These are phyloP conservation scores for Cladosporium sphaerospermum DNA, from an alignment of 2,329 filamentous ascomycete species.

Conservation along the genomic window DNA sequence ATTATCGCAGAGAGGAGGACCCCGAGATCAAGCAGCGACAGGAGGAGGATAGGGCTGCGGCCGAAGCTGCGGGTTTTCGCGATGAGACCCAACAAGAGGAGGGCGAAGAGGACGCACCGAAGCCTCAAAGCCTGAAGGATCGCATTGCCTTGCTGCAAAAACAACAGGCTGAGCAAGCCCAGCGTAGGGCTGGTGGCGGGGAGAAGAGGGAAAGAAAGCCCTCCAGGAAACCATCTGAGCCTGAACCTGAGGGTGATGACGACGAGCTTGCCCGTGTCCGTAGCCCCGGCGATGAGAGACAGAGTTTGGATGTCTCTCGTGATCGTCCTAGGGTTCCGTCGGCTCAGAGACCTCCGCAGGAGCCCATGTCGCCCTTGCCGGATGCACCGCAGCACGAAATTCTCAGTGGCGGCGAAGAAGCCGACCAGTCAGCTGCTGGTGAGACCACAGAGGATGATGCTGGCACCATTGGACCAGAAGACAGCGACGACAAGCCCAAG, in stretches of 20 bases:
- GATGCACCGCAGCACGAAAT: slow-evolving; percentile 44
- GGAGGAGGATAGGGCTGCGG: slow-evolving; percentile 59
- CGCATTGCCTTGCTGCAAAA: slow-evolving; percentile 89
- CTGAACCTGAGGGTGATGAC: slow-evolving; percentile 31
- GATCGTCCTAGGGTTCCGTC: slow-evolving; percentile 33
- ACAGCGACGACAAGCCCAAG: slow-evolving; percentile 58
- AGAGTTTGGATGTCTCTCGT: slow-evolving; percentile 32
- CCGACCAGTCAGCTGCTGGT: slow-evolving; percentile 58
- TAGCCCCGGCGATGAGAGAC: slow-evolving; percentile 27
- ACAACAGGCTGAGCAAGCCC: slow-evolving; percentile 84
- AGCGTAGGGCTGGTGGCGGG: slow-evolving; percentile 70
- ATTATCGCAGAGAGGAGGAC: slow-evolving; percentile 85
- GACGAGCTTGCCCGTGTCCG: slow-evolving; percentile 32
- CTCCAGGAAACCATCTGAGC: slow-evolving; percentile 56
- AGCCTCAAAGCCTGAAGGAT: slow-evolving; percentile 89
- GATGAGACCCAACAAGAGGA: slow-evolving; percentile 40
- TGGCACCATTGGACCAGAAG: slow-evolving; percentile 63
- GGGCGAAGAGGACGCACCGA: slow-evolving; percentile 72
- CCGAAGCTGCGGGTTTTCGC: slow-evolving; percentile 60
- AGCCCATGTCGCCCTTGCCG: slow-evolving; percentile 31
- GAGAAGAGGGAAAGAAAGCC: slow-evolving; percentile 71
- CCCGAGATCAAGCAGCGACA: slow-evolving; percentile 58
- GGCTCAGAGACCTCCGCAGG: slow-evolving; percentile 30
- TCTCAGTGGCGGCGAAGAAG: slow-evolving; percentile 58
- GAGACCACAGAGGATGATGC: slow-evolving; percentile 57